These are phyloP conservation scores for Xylaria sp. DNA, from an alignment of 2,329 filamentous ascomycete genomes.

Conservation along the genomic window DNA sequence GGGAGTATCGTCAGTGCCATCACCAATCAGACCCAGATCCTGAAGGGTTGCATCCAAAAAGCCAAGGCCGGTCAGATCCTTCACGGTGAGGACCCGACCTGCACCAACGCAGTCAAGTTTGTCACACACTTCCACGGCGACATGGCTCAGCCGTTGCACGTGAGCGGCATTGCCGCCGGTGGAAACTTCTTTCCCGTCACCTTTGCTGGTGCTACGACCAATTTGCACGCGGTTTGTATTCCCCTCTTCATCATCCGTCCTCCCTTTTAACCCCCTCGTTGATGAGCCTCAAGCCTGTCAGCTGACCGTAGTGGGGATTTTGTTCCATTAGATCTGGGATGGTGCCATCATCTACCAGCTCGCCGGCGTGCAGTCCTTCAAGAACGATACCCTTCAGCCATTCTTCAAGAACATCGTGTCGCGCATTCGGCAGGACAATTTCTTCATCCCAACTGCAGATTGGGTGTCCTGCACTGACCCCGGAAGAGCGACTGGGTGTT, in stretches of 20 bases:
- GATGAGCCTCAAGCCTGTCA: not conserved
- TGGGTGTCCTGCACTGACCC: constrained; percentile 38
- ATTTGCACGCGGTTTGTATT: constrained; percentile 56
- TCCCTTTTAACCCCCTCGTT: not conserved
- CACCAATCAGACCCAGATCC: constrained; percentile 43
- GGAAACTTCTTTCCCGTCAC: constrained; percentile 60
- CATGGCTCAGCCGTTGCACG: constrained; percentile 57
- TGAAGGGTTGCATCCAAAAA: constrained; percentile 35
- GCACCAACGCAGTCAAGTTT: constrained; percentile 49
- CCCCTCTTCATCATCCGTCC: not conserved
- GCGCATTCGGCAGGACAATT: constrained; percentile 36
- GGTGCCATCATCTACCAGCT: constrained; percentile 55
- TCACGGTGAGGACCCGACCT: constrained; percentile 32
- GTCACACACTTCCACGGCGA: constrained; percentile 57
- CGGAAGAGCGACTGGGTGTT: constrained; percentile 29
- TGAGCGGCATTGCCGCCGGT: constrained; percentile 55
- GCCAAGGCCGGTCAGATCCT: constrained; percentile 37
- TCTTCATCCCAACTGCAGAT: constrained; percentile 33
- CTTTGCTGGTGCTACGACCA: constrained; percentile 55
- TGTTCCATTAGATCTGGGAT: constrained; percentile 54
- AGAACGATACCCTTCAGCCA: constrained; percentile 38
- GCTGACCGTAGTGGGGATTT: constrained; percentile 14
- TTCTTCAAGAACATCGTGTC: constrained; percentile 37
- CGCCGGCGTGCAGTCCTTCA: constrained; percentile 35
- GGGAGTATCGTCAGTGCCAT: constrained; percentile 46